Evolutionary conservation across 352 stramenopile genomes (phyloP).

Genomic region (Pythium phragmitis): DNA sequence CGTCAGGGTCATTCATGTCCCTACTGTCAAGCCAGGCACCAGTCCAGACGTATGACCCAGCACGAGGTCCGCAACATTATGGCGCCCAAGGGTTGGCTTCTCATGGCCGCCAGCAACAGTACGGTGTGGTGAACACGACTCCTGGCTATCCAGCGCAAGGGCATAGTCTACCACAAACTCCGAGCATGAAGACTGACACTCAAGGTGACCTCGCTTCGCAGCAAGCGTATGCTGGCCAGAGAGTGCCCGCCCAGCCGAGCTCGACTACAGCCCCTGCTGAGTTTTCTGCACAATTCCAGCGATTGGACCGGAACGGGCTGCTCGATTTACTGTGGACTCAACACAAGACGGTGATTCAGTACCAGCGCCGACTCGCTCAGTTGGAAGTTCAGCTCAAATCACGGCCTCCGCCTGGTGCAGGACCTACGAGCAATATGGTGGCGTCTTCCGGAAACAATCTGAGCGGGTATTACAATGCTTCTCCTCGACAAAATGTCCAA

Average conservation of each 20-base stretch:
- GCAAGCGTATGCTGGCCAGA: conserved; percentile 27
- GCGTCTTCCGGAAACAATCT: conserved; percentile 5
- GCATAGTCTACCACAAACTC: conserved; percentile 22
- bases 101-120: conserved; percentile 17
- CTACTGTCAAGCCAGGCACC: conserved; percentile 25
- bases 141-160: conserved; percentile 16
- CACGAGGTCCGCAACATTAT: conserved; percentile 13
- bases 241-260: conserved; percentile 10
- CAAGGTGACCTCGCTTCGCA: conserved; percentile 15
- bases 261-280: conserved; percentile 42
- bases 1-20: conserved; percentile 29
- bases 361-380: conserved; percentile 52
- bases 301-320: conserved; percentile 58
- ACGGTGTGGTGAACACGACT: conserved; percentile 1
- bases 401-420: background rate
- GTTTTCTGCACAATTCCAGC: conserved; percentile 68
- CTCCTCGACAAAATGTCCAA: conserved; percentile 24
- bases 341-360: conserved; percentile 55
- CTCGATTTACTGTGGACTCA: conserved; percentile 81
- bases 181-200: conserved; percentile 24
- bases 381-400: conserved; percentile 48
- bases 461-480: conserved; percentile 41
- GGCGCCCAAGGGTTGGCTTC: conserved; percentile 7
- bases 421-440: conserved; percentile 11
- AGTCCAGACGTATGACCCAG: conserved; percentile 15